A percentile compares a stretch with the other conserved stretches of the same genome.
Evolutionary conservation across 345 rosid species (phyloP).

Genomic region (Streptanthus diversifolius): DNA sequence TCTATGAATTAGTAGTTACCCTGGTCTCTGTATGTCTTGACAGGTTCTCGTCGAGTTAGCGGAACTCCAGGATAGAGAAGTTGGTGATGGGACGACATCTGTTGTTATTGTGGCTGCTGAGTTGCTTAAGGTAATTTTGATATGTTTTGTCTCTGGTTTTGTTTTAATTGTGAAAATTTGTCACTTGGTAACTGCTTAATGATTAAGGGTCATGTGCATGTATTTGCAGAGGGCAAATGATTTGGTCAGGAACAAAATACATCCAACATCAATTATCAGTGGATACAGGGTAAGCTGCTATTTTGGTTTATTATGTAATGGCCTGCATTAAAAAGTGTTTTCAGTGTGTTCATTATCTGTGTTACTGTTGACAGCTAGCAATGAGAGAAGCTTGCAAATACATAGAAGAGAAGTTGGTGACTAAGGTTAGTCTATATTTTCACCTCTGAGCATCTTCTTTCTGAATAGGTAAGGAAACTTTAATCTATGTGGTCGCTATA

Average conservation of each 20-base stretch:
- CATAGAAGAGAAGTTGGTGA: conserved; percentile 81
- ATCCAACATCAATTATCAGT: conserved; percentile 94
- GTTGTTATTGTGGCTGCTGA: conserved; percentile 95
- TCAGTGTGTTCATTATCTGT: background rate
- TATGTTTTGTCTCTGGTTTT: background rate
- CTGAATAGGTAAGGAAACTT: background rate
- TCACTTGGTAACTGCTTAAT: background rate
- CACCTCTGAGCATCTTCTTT: background rate
- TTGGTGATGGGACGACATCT: conserved; percentile 96
- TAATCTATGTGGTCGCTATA: background rate
- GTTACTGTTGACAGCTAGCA: conserved; percentile 61
- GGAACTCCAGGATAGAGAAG: conserved; percentile 96
- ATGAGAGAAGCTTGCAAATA: conserved; percentile 99
- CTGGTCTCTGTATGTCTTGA: background rate
- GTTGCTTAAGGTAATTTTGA: conserved; percentile 38
- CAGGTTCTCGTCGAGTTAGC: conserved; percentile 98
- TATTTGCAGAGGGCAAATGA: conserved; percentile 86
- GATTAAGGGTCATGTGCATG: background rate
- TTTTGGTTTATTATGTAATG: background rate
- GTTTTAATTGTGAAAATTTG: background rate
- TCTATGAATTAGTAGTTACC: background rate
- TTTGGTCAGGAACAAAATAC: conserved; percentile 93
- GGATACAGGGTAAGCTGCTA: conserved; percentile 70
- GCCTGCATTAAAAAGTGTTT: background rate
- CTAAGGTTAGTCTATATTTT: conserved; percentile 48